Conservation (phyloP, 2,329 filamentous ascomycete genomes). For the Botryotinia calthae region DNA sequence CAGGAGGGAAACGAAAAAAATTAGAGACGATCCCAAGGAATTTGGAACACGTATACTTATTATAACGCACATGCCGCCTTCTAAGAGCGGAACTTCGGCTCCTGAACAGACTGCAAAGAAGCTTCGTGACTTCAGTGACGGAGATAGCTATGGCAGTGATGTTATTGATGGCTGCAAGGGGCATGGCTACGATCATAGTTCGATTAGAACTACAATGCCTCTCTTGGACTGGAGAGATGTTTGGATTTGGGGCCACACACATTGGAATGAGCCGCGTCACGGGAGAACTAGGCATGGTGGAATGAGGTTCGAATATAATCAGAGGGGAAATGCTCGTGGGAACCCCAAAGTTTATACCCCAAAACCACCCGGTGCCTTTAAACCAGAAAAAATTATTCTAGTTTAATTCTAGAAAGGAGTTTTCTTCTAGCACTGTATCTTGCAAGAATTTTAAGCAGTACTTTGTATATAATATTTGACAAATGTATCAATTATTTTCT, state of each 20-base stretch:
- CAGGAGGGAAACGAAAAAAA: not conserved
- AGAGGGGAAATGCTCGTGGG: not conserved
- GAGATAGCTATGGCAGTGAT: not conserved
- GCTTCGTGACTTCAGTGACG: not conserved
- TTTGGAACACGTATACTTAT: constrained; percentile 5
- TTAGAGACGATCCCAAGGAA: not conserved
- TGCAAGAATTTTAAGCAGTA: not conserved
- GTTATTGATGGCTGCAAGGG: constrained; percentile 4
- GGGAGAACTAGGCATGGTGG: constrained; percentile 1
- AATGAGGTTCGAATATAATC: constrained; percentile 6
- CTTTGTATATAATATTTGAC: not conserved
- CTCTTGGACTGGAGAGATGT: constrained; percentile 4
- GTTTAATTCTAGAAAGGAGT: not conserved
- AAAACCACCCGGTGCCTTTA: not conserved
- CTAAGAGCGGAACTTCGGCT: constrained; percentile 3
- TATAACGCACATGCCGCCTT: constrained; percentile 16
- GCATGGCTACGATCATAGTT: not conserved
- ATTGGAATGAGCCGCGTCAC: constrained; percentile 1
- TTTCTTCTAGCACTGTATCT: no score
- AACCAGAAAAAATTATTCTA: not conserved
- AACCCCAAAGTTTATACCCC: not conserved
- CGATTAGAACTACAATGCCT: constrained; percentile 8
- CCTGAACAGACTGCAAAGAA: not conserved
- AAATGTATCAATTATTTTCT: not conserved
- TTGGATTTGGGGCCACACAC: constrained; percentile 15